These are phyloP conservation scores for Rhizopus sp. DNA, from an alignment of 371 early-diverging fungal genomes.

Conservation along the genomic window DNA sequence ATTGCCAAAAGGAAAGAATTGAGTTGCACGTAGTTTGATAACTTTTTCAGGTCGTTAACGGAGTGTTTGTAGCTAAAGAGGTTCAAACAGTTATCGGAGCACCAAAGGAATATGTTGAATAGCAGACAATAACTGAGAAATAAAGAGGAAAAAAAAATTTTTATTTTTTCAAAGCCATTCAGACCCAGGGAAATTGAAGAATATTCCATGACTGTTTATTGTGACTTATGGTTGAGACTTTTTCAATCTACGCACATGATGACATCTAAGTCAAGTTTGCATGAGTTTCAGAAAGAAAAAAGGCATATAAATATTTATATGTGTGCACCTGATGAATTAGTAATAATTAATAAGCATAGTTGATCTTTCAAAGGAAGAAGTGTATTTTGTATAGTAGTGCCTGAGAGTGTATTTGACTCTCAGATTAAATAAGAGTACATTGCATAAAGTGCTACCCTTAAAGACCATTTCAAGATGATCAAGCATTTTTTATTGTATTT, in stretches of 20 bases:
- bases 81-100: conserved; percentile 23
- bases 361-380: no score
- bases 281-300: no score
- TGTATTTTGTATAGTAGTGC: no score
- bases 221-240: background rate
- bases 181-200: background rate
- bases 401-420: no score
- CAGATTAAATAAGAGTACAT: no score
- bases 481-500: no score
- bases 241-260: no score
- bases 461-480: no score
- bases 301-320: no score
- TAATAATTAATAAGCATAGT: no score
- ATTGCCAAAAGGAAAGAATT: background rate
- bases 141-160: conserved; percentile 17
- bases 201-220: conserved; percentile 7
- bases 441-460: no score
- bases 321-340: no score
- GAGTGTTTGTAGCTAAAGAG: conserved; percentile 19
- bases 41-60: conserved; percentile 10
- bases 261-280: background rate
- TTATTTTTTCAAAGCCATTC: conserved; percentile 22
- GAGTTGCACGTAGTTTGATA: background rate
- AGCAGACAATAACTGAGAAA: conserved; percentile 17
- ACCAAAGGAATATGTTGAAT: conserved; percentile 30